Base-by-base conservation (phyloP, 139 green algal genomes). In the Coelastrella sp. region DNA sequence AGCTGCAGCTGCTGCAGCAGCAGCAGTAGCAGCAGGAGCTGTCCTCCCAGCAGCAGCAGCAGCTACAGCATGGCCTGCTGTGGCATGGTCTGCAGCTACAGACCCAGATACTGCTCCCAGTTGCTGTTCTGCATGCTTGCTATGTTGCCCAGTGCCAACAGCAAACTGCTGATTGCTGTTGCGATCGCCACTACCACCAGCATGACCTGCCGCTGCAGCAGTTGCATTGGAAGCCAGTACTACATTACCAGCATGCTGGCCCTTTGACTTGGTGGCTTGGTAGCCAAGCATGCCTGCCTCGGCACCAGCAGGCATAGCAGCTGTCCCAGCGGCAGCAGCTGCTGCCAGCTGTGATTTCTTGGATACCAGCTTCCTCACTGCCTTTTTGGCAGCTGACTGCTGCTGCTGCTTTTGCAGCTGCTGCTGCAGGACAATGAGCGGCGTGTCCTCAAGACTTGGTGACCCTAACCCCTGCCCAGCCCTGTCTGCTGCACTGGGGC, bases 341-440 rank as follows among this genome's bases (percentile, higher is more conserved):
- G 58, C 58, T 57, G 56, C 56, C 78, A 73, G 14, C 3, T 17
- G 56, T 3, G 56, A 16, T 14, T 71, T 56, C 19, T 57, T 54
- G 20, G 61, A 54, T 19, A 85, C 4, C 58, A 85, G 58, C 59
- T 73, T 66, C 59, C 20, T 11, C 59, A 85, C 57, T 60, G n/a
- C 56, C 56, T 71, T 23, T n/a, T 8, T 47, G 0, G 59, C 7
- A 60, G 22, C 5, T 7, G 74, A n/a, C 22, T 60, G 74, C 78
- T 85, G 79, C 59, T 84, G 78, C 74, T 57, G 74, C n/a, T 80
- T n/a, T n/a, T n/a, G 74, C 22, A 59, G 22, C 22, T 80, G n/a
- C 22, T 80, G 74, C 74, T 80, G 74, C 74, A n/a, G n/a, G 6
- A 32, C 4, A 76, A 6, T 8, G 6, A 76, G 68, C n/a, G 68